Conservation (phyloP, 2,329 filamentous ascomycete species). For the Aspergillus pseudotamarii region DNA sequence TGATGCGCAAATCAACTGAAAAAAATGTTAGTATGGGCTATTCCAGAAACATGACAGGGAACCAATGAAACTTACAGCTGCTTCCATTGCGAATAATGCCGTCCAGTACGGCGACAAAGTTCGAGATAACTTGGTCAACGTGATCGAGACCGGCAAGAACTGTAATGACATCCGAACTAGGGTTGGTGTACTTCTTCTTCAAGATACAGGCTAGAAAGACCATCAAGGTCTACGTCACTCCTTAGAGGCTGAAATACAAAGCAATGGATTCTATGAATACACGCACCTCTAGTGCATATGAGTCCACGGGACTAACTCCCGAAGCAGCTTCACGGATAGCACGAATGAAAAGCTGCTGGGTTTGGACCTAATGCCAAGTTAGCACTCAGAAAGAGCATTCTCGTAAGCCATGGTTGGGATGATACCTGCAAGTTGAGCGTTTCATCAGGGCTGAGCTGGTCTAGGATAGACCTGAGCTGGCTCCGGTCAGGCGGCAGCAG, state of each 20-base stretch:
- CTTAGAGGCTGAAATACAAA: slow-evolving; percentile 44
- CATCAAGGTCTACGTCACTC: slow-evolving; percentile 71
- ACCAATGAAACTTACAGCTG: slow-evolving; percentile 57
- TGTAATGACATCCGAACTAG: slow-evolving; percentile 91
- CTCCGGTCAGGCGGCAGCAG: slow-evolving; percentile 77
- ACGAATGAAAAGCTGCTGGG: slow-evolving; percentile 75
- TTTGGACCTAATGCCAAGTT: slow-evolving; percentile 56
- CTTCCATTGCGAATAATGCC: slow-evolving; percentile 76
- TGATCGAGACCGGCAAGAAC: slow-evolving; percentile 86
- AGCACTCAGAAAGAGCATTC: slow-evolving; percentile 16
- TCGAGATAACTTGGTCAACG: slow-evolving; percentile 82
- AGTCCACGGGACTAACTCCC: slow-evolving; percentile 62
- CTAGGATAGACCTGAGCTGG: slow-evolving; percentile 69
- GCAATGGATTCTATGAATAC: slow-evolving; percentile 1
- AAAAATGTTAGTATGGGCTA: slow-evolving; percentile 6
- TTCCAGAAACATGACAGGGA: neutral
- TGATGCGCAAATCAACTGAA: slow-evolving; percentile 72
- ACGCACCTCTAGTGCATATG: slow-evolving; percentile 81
- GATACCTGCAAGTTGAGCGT: slow-evolving; percentile 72
- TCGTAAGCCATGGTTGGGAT: neutral
- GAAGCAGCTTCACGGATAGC: slow-evolving; percentile 71
- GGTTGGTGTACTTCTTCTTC: slow-evolving; percentile 89
- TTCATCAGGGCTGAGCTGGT: slow-evolving; percentile 71
- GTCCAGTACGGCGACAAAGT: slow-evolving; percentile 84
- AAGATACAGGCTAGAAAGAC: slow-evolving; percentile 82